Conservation (phyloP, 768 basidiomycete species). For the Kwoniella bestiolae region DNA sequence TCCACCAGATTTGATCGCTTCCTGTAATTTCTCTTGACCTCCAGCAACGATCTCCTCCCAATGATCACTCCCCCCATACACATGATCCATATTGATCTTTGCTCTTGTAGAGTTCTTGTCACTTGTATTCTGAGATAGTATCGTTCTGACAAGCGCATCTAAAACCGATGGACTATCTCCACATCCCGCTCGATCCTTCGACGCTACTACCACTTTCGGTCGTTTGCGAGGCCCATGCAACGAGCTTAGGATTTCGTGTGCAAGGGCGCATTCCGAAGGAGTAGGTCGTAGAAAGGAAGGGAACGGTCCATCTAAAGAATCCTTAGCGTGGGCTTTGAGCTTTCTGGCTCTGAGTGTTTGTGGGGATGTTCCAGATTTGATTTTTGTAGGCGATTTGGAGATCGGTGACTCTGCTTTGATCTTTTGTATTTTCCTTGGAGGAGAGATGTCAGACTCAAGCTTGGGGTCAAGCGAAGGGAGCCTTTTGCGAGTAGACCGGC, state of each 20-base stretch:
- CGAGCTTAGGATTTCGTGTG: slow-evolving; percentile 33
- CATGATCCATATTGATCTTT: slow-evolving; percentile 41
- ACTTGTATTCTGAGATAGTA: slow-evolving; percentile 49
- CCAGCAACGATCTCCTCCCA: slow-evolving; percentile 48
- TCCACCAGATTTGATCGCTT: slow-evolving; percentile 51
- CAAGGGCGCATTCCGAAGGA: slow-evolving; percentile 38
- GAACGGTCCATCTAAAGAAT: slow-evolving; percentile 31
- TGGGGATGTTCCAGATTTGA: neutral
- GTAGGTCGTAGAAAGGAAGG: slow-evolving; percentile 47
- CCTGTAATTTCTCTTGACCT: slow-evolving; percentile 40
- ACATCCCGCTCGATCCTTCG: slow-evolving; percentile 41
- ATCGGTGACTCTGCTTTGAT: slow-evolving; percentile 8
- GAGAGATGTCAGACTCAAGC: neutral
- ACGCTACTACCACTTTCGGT: slow-evolving; percentile 37
- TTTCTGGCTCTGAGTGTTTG: slow-evolving; percentile 10
- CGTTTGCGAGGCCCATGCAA: slow-evolving; percentile 39
- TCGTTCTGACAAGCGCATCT: slow-evolving; percentile 50
- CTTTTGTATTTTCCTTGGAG: slow-evolving; percentile 61
- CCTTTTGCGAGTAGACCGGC: neutral
- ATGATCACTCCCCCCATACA: slow-evolving; percentile 49
- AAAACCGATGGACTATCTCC: slow-evolving; percentile 50
- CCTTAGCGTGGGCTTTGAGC: slow-evolving; percentile 13
- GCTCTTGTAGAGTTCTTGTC: slow-evolving; percentile 46
- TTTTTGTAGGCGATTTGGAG: neutral
- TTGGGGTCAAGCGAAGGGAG: neutral